A percentile compares a stretch with the other conserved stretches of the same genome.
These are phyloP conservation scores for Balansia obtecta DNA, from an alignment of 2,329 filamentous ascomycete species.

Conservation along the genomic window DNA sequence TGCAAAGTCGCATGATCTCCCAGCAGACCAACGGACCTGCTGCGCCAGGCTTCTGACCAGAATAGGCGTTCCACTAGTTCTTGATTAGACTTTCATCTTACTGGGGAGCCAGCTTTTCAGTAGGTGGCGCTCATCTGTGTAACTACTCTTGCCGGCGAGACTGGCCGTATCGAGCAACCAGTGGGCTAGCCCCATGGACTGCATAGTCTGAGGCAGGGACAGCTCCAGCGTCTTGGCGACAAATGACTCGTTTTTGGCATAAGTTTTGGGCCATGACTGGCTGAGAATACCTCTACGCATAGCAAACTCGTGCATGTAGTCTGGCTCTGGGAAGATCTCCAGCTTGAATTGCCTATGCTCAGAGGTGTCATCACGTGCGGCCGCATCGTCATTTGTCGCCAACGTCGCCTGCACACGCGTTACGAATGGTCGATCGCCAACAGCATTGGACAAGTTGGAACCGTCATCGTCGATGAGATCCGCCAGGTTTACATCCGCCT, in stretches of 20 bases:
- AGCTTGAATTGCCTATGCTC: slow-evolving; percentile 27
- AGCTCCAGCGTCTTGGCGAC: slow-evolving; percentile 24
- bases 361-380: background rate
- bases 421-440: slow-evolving; percentile 1
- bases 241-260: slow-evolving; percentile 21
- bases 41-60: background rate
- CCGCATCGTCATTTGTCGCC: background rate
- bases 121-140: slow-evolving; percentile 10
- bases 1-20: background rate
- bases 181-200: slow-evolving; percentile 27
- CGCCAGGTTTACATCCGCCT: slow-evolving; percentile 21
- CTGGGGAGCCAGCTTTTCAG: slow-evolving; percentile 14
- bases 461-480: slow-evolving; percentile 14
- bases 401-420: background rate
- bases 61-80: background rate
- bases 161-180: slow-evolving; percentile 24
- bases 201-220: slow-evolving; percentile 26
- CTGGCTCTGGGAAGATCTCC: slow-evolving; percentile 24
- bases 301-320: slow-evolving; percentile 26
- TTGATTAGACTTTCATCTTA: slow-evolving; percentile 8
- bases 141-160: background rate
- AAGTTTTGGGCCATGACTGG: slow-evolving; percentile 28
- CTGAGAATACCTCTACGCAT: slow-evolving; percentile 25
- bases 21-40: background rate
- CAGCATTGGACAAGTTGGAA: slow-evolving; percentile 6